A percentile compares a stretch with the other conserved stretches of the same genome.
phyloP scores from a whole-genome alignment of 495 filamentous ascomycete species.

The Sordaria brevicollis region DNA sequence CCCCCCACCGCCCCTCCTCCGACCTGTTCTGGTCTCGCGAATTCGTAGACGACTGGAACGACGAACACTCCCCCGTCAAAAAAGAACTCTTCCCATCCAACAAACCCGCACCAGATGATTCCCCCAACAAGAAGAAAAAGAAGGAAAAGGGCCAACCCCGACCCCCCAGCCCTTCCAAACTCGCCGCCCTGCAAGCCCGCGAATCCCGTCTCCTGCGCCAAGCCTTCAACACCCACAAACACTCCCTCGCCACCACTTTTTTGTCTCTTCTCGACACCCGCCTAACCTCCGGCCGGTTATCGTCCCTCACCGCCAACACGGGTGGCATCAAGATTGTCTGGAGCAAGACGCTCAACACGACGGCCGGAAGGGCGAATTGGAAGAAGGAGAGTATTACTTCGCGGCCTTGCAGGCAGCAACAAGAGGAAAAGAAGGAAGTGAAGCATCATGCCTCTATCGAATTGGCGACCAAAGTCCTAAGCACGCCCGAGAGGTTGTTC shows the following conservation, averaged over 20 bases:
- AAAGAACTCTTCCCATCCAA: slow-evolving; percentile 37
- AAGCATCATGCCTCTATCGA: slow-evolving; percentile 73
- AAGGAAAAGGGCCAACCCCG: slow-evolving; percentile 10
- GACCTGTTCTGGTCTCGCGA: slow-evolving; percentile 78
- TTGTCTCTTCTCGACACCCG: slow-evolving; percentile 59
- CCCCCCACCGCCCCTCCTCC: slow-evolving; percentile 50
- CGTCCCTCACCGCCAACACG: slow-evolving; percentile 45
- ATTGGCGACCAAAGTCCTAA: slow-evolving; percentile 76
- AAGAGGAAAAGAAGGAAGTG: background rate
- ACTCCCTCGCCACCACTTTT: slow-evolving; percentile 56
- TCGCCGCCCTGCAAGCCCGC: slow-evolving; percentile 4
- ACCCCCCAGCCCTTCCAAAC: slow-evolving; percentile 7
- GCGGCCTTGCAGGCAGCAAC: background rate
- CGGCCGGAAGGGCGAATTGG: slow-evolving; percentile 83
- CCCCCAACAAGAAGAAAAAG: slow-evolving; percentile 45
- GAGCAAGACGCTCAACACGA: slow-evolving; percentile 76
- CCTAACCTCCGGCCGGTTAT: slow-evolving; percentile 54
- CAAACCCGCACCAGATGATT: slow-evolving; percentile 23
- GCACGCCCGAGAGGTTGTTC: slow-evolving; percentile 62
- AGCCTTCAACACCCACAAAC: slow-evolving; percentile 57
- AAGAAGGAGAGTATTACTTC: slow-evolving; percentile 46
- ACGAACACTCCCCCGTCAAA: slow-evolving; percentile 58
- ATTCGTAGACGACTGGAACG: slow-evolving; percentile 71
- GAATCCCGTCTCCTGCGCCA: slow-evolving; percentile 35
- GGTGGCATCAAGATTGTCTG: slow-evolving; percentile 74